Evolutionary conservation across 441 rosid genomes (phyloP).

Genomic region (California macrophylla): DNA sequence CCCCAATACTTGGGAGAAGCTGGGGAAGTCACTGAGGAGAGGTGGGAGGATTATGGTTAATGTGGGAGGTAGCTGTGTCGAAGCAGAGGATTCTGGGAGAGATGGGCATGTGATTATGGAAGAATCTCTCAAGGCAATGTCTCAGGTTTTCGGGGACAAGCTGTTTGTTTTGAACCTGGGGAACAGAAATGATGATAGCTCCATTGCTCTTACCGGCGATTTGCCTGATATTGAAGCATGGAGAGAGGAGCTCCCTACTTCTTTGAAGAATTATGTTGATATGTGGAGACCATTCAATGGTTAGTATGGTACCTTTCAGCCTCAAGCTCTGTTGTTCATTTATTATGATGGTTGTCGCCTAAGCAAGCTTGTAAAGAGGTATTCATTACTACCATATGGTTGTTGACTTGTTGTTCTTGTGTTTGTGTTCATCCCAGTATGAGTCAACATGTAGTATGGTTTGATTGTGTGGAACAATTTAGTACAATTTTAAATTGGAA

Average conservation of each 20-base stretch:
- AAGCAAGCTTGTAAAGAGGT: neutral
- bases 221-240: slow-evolving; percentile 52
- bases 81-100: slow-evolving; percentile 56
- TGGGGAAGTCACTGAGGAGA: slow-evolving; percentile 45
- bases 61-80: slow-evolving; percentile 75
- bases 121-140: slow-evolving; percentile 57
- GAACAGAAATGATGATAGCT: slow-evolving; percentile 48
- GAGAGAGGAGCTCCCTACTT: slow-evolving; percentile 38
- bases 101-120: slow-evolving; percentile 66
- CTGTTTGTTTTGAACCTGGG: slow-evolving; percentile 48
- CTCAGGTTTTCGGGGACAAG: slow-evolving; percentile 40
- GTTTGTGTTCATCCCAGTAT: slow-evolving; percentile 24
- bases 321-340: neutral
- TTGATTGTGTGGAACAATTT: neutral
- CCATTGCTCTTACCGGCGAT: slow-evolving; percentile 55
- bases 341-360: neutral
- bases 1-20: slow-evolving; percentile 50
- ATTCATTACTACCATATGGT: neutral
- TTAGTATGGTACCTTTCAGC: slow-evolving; percentile 10
- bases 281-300: slow-evolving; percentile 46
- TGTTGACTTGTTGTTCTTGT: slow-evolving; percentile 3
- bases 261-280: slow-evolving; percentile 49
- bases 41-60: slow-evolving; percentile 78
- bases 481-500: no score
- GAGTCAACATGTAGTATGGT: neutral